Evolutionary conservation across 805 yeast species (phyloP), one percentile per base, ranked within the genome.

Genomic region (Metschnikowia anglica): DNA sequence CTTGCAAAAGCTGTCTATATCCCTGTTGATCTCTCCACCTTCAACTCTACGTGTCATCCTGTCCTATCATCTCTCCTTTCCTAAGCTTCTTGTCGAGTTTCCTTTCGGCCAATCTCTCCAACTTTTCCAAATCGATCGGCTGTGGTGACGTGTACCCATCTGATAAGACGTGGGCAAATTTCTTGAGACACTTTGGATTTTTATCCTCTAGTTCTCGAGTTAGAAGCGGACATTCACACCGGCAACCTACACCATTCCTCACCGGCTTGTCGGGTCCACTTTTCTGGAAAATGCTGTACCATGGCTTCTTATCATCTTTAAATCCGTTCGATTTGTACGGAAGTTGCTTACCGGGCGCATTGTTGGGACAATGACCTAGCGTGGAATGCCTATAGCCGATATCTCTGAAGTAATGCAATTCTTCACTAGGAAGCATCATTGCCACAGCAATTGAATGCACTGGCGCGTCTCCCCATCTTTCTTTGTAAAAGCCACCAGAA

Each of bases 391-490:
- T 73, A 63, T 90, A 91, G 0, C 98, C 98, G 51, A 91, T 83
- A 58, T 91, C 97, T 49, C 97, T 70, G 66, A 91, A 91, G 64
- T 89, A 91, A 64, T 91, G 97, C 8, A 91, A 68, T 44, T 90
- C 87, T 2, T 76, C 68, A 2, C 81, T 62, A 45, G 84, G 73
- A 31, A 90, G 66, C 54, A 85, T 71, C 76, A 93, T 72, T 0
- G 88, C 91, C 4, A 85, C 78, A 0, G 95, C 98, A 17, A 93
- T 63, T 0, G 97, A 83, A 61, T 89, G 97, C 4, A 91, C 81
- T 0, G 97, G 96, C 0, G 97, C 97, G 71, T 91, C 98, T 2
- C 98, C 98, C 98, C 98, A 91, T 56, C 99, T 70, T 61, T 93
- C 97, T 41, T 77, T 74, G 74, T 81, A 89, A 58, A 91, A 90